These are phyloP conservation scores for Brassica nigra DNA, from an alignment of 345 rosid species.

Conservation along the genomic window DNA sequence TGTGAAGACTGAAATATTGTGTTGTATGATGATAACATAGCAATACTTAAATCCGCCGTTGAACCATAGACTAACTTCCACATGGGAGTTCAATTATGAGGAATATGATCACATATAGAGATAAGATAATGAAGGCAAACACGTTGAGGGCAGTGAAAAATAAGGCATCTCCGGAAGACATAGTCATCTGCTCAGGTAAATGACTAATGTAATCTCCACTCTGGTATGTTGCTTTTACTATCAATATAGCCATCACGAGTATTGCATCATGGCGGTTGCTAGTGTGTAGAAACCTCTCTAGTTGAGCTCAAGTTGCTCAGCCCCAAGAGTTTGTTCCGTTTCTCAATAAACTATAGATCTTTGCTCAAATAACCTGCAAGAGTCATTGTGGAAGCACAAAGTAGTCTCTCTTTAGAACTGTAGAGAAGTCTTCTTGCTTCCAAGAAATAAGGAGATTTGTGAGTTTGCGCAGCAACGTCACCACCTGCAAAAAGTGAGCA, in stretches of 20 bases:
- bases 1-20: too few relatives aligned
- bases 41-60: not conserved
- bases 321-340: conserved; percentile 13
- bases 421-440: not conserved
- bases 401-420: not conserved
- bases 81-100: conserved; percentile 23
- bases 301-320: not conserved
- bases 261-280: not conserved
- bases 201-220: not conserved
- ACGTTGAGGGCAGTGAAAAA: not conserved
- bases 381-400: not conserved
- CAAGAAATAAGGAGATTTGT: not conserved
- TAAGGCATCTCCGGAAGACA: not conserved
- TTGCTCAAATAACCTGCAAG: not conserved
- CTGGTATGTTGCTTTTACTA: conserved; percentile 45
- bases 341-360: not conserved
- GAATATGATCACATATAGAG: conserved; percentile 12
- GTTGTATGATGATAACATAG: not conserved
- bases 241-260: conserved; percentile 44
- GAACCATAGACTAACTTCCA: not conserved
- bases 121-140: not conserved
- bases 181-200: not conserved
- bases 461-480: not conserved
- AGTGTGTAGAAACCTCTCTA: not conserved
- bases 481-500: not conserved